Evolutionary conservation across 192 early-diverging fungal genomes (phyloP).

Genomic region (Umbelopsis sp.): DNA sequence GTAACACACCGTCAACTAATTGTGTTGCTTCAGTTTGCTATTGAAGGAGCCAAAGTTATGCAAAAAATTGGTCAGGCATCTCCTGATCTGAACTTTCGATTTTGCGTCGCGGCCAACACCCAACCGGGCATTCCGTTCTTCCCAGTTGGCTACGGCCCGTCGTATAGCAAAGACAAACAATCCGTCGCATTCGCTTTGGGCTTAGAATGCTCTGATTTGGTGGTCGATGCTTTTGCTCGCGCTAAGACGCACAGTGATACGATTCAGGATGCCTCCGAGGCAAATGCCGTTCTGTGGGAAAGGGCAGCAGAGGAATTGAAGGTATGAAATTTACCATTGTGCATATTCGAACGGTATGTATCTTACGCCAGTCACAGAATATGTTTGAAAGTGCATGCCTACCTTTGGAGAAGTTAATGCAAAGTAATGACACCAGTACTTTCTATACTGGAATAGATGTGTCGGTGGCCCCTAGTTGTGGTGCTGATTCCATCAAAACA

Average conservation of each 20-base stretch:
- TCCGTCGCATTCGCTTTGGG: slow-evolving; percentile 18
- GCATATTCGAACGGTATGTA: background rate
- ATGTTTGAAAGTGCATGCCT: background rate
- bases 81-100: slow-evolving; percentile 21
- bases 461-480: slow-evolving; percentile 23
- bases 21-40: background rate
- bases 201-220: slow-evolving; percentile 26
- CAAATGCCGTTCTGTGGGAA: background rate
- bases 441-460: slow-evolving; percentile 24
- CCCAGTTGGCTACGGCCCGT: slow-evolving; percentile 18
- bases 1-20: background rate
- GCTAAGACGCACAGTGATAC: background rate
- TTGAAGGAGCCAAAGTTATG: slow-evolving; percentile 17
- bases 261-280: background rate
- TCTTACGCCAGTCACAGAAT: background rate
- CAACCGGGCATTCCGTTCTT: slow-evolving; percentile 24
- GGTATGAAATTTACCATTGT: background rate
- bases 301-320: background rate
- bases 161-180: background rate
- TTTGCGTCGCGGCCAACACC: slow-evolving; percentile 19
- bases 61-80: background rate
- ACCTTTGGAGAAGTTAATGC: background rate
- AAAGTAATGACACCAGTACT: background rate
- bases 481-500: background rate
- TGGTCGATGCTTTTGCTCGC: slow-evolving; percentile 11